Conservation (phyloP, 1,284 basidiomycete species). For the Papiliotrema nemorosa region DNA sequence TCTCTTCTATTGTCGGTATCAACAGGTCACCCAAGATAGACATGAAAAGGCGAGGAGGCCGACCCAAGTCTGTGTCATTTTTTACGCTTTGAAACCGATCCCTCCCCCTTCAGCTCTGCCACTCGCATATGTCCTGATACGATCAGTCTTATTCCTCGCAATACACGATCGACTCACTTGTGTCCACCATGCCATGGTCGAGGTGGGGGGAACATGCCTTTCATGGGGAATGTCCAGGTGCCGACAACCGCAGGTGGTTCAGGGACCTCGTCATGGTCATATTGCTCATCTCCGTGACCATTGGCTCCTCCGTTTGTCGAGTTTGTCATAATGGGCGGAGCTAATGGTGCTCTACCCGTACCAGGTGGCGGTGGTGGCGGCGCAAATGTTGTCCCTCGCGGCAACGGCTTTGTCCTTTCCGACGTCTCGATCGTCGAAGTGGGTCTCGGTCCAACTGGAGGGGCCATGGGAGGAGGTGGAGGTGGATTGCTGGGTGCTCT, state of each 20-base stretch:
- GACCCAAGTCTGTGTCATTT: too few relatives aligned
- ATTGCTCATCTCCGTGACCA: conserved; percentile 9
- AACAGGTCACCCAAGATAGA: too few relatives aligned
- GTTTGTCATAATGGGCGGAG: conserved; percentile 23
- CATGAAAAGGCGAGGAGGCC: too few relatives aligned
- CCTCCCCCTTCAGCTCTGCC: conserved; percentile 41
- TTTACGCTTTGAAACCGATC: conserved; percentile 23
- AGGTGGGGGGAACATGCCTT: conserved; percentile 49
- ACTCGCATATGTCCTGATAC: conserved; percentile 40
- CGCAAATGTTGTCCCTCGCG: conserved; percentile 27
- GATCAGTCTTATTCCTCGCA: neutral
- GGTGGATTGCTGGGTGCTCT: conserved; percentile 3
- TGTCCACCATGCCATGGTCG: conserved; percentile 36
- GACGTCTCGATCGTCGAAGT: conserved; percentile 11
- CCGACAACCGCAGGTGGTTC: conserved; percentile 46
- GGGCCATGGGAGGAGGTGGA: conserved; percentile 11
- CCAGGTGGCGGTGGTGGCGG: conserved; percentile 31
- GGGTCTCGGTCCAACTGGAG: conserved; percentile 10
- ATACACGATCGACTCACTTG: conserved; percentile 34
- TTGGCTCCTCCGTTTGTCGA: conserved; percentile 8
- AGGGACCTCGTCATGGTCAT: conserved; percentile 21
- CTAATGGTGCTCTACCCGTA: conserved; percentile 19
- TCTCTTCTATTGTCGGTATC: too few relatives aligned
- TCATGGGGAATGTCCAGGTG: conserved; percentile 48
- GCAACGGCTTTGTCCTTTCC: conserved; percentile 16